Evolutionary conservation across 352 stramenopile genomes (phyloP), one percentile per base, ranked within the genome.

Genomic region (Globisporangium irregulare): DNA sequence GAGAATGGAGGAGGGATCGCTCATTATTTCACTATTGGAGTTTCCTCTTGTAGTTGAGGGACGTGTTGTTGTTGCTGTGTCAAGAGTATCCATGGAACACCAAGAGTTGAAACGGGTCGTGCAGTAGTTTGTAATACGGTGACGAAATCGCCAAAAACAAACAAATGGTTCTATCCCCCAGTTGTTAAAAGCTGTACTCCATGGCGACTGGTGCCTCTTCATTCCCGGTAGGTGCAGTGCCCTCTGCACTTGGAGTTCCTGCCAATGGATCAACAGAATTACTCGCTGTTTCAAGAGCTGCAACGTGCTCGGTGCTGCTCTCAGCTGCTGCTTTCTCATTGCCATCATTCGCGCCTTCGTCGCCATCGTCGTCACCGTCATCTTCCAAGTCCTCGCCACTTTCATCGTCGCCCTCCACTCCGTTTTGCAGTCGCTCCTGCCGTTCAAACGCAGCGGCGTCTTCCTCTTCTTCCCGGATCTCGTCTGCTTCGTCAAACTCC

Each of bases 401-500:
- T 15, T 68, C 53, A 3, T 62, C 53, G 18, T 68, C 36, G n/a
- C 41, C 54, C 3, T 38, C 38, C 46, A 46, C 25, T 15, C 41
- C 54, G 3, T 38, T 55, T 34, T 66, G 43, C 18, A 66, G 60
- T 60, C 12, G 50, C 18, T 48, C 71, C 57, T 62, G 68, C 64
- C 55, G 64, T 56, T 59, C 67, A 58, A 46, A 56, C 36, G 29
- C 64, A 7, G 50, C 64, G 14, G 48, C 32, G n/a, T 59, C 60
- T 36, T 59, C 10, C 50, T 73, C 15, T 15, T 65, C 54, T 51
- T 76, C 20, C 12, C 74, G 61, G 5, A 59, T 59, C 1, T 84
- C 64, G 0, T 77, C 72, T 2, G 75, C 72, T 9, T 75, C 70
- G 41, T 82, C 67, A 63, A 76, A 65, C 5, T 78, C 72, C 56